Base-by-base conservation (phyloP, 768 basidiomycete genomes). In the Lentinula edodes region DNA sequence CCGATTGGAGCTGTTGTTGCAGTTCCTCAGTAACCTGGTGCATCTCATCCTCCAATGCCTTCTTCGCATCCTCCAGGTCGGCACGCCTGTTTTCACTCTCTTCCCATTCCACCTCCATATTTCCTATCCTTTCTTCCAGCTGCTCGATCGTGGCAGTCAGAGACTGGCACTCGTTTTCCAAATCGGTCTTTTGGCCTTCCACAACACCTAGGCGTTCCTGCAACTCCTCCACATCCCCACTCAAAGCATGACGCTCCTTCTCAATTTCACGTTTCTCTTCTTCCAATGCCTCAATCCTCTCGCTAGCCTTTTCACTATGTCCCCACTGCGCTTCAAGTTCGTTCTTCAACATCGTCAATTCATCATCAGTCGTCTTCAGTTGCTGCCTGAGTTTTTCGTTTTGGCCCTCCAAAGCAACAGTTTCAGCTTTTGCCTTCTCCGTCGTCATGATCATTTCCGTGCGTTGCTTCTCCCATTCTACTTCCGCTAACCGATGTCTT, bases 251-350 rank as follows among this genome's bases (percentile, higher is more conserved):
- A 12, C 48, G 72, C 63, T 83, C 81, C 5, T 65, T 65, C 65
- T 80, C 74, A 39, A 78, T 63, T 46, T 68, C 71, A 6, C 66
- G 63, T 63, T 72, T 73, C 60, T 76, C 76, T 58, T 69, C 73
- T 67, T 71, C 71, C 39, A 83, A 69, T 35, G 69, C 69, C 38
- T 75, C 68, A 8, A 82, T 74, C 65, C 74, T 76, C 64, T 86
- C 85, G n/a, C 75, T 73, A 13, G 75, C 71, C 62, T 75, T 75
- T 72, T 89, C 87, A 7, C 88, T 84, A 61, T 84, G 75, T 38
- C 77, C 74, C 89, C 89, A 90, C 71, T 90, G 89, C 9, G 84
- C 83, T 66, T 90, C 86, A 36, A 90, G 69, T 71, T 92, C 89
- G 0, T 71, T 68, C 69, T 86, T 86, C 64, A 90, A 71, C 23